phyloP scores from a whole-genome alignment of 2,329 filamentous ascomycete species.

The Penicillium sp. region DNA sequence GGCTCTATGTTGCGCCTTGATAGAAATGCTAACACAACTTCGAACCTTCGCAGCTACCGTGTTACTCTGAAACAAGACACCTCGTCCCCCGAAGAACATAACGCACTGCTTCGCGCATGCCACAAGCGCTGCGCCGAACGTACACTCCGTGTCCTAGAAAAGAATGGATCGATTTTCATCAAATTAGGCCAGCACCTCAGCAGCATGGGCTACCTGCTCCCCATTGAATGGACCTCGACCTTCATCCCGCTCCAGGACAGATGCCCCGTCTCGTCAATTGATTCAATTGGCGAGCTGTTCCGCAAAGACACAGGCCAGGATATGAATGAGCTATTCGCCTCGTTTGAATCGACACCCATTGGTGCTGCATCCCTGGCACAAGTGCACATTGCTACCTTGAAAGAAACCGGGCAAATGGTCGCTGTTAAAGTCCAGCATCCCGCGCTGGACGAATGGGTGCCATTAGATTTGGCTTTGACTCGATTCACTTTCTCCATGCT shows the following conservation, averaged over 20 bases:
- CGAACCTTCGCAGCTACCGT: conserved; percentile 66
- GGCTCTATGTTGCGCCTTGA: not conserved
- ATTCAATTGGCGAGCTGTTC: conserved; percentile 86
- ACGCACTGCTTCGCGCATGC: conserved; percentile 72
- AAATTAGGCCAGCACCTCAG: conserved; percentile 96
- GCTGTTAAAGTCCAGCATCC: conserved; percentile 98
- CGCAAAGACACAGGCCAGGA: conserved; percentile 73
- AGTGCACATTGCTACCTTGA: conserved; percentile 83
- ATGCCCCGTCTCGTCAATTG: conserved; percentile 86
- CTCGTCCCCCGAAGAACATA: conserved; percentile 63
- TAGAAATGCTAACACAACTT: conserved; percentile 7
- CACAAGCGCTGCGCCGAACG: conserved; percentile 90
- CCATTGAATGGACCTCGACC: conserved; percentile 87
- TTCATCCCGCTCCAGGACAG: conserved; percentile 95
- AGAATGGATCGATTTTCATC: conserved; percentile 97
- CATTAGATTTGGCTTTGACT: conserved; percentile 81
- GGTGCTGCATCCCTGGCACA: conserved; percentile 93
- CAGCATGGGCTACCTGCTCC: conserved; percentile 91
- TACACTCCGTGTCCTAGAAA: conserved; percentile 82
- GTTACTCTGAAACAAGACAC: conserved; percentile 70
- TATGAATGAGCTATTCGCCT: conserved; percentile 79
- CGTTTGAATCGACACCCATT: conserved; percentile 77
- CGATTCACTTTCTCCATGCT: conserved; percentile 84
- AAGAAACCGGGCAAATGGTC: conserved; percentile 77
- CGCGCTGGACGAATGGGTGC: conserved; percentile 81